Percentiles rank a stretch among this genome's conserved stretches.
Evolutionary conservation across 176 grass and related monocot species (phyloP).

Genomic region (Aegilops umbellulata): DNA sequence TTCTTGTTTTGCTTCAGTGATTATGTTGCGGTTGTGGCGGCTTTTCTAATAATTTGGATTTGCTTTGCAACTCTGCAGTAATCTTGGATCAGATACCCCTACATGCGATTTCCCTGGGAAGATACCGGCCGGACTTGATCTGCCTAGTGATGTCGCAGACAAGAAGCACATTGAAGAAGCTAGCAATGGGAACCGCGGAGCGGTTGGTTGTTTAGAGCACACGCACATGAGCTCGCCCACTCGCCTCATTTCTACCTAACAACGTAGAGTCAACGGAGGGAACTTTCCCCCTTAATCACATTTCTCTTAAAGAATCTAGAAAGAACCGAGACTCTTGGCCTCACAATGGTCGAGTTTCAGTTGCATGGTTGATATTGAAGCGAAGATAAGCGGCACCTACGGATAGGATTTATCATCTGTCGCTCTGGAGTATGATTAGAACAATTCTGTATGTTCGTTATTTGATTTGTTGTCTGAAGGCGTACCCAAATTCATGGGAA

Average conservation of each 20-base stretch:
- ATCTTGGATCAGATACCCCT: slow-evolving; percentile 39
- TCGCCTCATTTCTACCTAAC: background rate
- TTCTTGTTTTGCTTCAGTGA: background rate
- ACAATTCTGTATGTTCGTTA: background rate
- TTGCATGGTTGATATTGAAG: background rate
- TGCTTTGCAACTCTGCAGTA: slow-evolving; percentile 35
- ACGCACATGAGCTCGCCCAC: background rate
- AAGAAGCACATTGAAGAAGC: slow-evolving; percentile 27
- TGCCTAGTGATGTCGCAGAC: slow-evolving; percentile 43
- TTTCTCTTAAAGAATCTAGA: background rate
- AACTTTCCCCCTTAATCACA: background rate
- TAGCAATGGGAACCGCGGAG: background rate
- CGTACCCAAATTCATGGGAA: background rate
- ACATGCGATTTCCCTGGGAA: slow-evolving; percentile 61
- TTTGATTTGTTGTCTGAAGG: background rate
- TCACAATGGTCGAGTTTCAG: background rate
- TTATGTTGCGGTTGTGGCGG: background rate
- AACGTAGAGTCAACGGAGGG: background rate
- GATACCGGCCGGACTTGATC: slow-evolving; percentile 43
- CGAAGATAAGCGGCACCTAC: background rate
- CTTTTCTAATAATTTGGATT: background rate
- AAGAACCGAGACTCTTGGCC: slow-evolving; percentile 10
- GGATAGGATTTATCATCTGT: background rate
- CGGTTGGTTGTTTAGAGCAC: background rate
- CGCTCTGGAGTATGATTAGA: background rate